These are phyloP conservation scores for Paraphoma sp. DNA, from an alignment of 2,329 filamentous ascomycete genomes.

Conservation along the genomic window DNA sequence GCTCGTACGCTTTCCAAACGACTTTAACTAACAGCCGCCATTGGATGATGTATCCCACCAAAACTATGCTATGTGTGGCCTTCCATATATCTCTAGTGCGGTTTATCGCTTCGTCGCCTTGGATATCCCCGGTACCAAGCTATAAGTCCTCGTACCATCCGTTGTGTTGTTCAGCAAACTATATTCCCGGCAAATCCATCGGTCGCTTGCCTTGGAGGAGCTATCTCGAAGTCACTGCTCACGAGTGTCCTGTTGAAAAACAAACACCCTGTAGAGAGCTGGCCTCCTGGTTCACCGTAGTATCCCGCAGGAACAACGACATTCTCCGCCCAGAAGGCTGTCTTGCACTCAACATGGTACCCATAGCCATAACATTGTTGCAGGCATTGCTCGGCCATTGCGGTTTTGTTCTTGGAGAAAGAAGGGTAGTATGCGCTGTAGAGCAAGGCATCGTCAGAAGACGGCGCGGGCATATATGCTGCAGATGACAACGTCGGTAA, in stretches of 20 bases:
- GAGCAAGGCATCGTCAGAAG: conserved; percentile 25
- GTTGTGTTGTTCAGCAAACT: conserved; percentile 24
- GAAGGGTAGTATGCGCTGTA: conserved; percentile 45
- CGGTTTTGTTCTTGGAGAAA: conserved; percentile 30
- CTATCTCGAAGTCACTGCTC: conserved; percentile 36
- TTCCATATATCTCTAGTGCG: too few species aligned
- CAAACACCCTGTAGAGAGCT: conserved; percentile 43
- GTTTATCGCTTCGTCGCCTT: too few species aligned
- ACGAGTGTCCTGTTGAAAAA: conserved; percentile 40
- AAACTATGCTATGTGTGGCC: too few species aligned
- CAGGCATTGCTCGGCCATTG: conserved; percentile 42
- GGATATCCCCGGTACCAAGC: too few species aligned
- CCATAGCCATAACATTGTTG: conserved; percentile 53
- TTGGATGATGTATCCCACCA: too few species aligned
- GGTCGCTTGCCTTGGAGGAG: conserved; percentile 37
- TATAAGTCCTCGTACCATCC: too few species aligned
- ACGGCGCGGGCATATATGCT: conserved; percentile 32
- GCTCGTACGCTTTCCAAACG: too few species aligned
- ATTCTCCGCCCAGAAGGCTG: conserved; percentile 47
- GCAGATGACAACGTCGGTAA: conserved; percentile 24
- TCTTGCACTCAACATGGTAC: conserved; percentile 41
- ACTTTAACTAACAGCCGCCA: too few species aligned
- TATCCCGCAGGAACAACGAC: conserved; percentile 44
- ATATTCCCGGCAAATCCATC: conserved; percentile 42
- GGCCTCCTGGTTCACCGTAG: conserved; percentile 39